These are phyloP conservation scores for Elongisporangium anandrum DNA, from an alignment of 352 stramenopile genomes.

Conservation along the genomic window DNA sequence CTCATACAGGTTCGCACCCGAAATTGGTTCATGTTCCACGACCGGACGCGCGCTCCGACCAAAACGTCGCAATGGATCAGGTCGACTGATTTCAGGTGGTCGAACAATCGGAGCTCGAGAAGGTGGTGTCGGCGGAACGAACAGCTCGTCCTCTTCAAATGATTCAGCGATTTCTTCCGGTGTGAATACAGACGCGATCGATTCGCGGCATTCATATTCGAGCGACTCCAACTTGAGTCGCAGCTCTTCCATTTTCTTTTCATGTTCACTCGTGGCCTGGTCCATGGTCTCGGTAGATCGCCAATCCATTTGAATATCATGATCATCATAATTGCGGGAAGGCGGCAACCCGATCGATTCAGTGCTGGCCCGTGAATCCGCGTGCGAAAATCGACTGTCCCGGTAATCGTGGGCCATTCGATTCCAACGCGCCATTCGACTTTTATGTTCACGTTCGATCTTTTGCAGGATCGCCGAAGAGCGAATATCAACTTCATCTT, in stretches of 20 bases:
- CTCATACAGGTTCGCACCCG: constrained; percentile 32
- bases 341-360: not conserved
- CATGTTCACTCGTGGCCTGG: constrained; percentile 33
- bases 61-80: not conserved
- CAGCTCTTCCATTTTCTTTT: constrained; percentile 40
- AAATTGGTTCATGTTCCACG: constrained; percentile 21
- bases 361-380: not conserved
- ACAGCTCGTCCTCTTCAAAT: constrained; percentile 10
- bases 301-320: constrained; percentile 24
- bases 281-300: constrained; percentile 43
- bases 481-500: not conserved
- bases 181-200: constrained; percentile 47
- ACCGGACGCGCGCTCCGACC: not conserved
- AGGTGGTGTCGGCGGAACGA: constrained; percentile 1
- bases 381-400: constrained; percentile 36
- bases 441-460: constrained; percentile 14
- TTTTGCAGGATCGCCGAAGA: not conserved
- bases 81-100: not conserved
- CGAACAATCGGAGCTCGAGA: not conserved
- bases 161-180: constrained; percentile 29
- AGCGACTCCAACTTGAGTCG: constrained; percentile 33
- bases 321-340: constrained; percentile 3
- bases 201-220: constrained; percentile 52
- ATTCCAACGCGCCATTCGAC: constrained; percentile 55
- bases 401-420: constrained; percentile 41